Percentiles rank a stretch among this genome's conserved stretches.
phyloP scores from a whole-genome alignment of 2,329 filamentous ascomycete species.

The Hymenoscyphus infarciens region DNA sequence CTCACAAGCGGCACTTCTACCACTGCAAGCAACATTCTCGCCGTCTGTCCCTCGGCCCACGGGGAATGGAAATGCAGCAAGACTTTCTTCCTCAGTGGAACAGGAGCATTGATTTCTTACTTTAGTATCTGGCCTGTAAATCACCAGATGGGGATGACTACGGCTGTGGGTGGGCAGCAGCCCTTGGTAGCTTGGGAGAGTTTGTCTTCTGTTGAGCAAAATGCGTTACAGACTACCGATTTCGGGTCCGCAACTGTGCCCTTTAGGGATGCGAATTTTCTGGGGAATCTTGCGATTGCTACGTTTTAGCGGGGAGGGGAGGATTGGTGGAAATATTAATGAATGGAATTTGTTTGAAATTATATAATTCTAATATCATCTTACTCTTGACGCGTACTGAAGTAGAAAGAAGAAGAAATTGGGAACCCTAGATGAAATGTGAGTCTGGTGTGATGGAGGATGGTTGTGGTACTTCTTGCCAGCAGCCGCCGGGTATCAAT shows the following conservation, averaged over 20 bases:
- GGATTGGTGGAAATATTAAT: too few species aligned
- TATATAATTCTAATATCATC: too few species aligned
- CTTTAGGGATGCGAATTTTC: constrained; percentile 36
- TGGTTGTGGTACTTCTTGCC: too few species aligned
- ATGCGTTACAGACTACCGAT: constrained; percentile 38
- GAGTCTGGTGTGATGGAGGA: too few species aligned
- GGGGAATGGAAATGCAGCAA: constrained; percentile 46
- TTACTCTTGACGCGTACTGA: too few species aligned
- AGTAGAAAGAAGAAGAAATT: too few species aligned
- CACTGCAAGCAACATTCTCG: constrained; percentile 40
- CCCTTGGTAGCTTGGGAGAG: constrained; percentile 44
- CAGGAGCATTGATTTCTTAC: constrained; percentile 46
- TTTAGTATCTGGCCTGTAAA: constrained; percentile 46
- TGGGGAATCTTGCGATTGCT: constrained; percentile 41
- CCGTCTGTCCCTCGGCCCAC: constrained; percentile 51
- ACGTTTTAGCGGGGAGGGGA: constrained; percentile 34
- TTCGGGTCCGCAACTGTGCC: constrained; percentile 43
- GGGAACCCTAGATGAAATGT: too few species aligned
- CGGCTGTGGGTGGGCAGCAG: constrained; percentile 37
- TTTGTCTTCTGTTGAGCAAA: constrained; percentile 36
- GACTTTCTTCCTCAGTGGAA: constrained; percentile 41
- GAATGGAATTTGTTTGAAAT: too few species aligned
- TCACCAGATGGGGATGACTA: constrained; percentile 40
- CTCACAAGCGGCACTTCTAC: constrained; percentile 37
- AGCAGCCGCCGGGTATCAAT: too few species aligned